phyloP scores from a whole-genome alignment of 805 yeast genomes.

The Starmerella vitae region DNA sequence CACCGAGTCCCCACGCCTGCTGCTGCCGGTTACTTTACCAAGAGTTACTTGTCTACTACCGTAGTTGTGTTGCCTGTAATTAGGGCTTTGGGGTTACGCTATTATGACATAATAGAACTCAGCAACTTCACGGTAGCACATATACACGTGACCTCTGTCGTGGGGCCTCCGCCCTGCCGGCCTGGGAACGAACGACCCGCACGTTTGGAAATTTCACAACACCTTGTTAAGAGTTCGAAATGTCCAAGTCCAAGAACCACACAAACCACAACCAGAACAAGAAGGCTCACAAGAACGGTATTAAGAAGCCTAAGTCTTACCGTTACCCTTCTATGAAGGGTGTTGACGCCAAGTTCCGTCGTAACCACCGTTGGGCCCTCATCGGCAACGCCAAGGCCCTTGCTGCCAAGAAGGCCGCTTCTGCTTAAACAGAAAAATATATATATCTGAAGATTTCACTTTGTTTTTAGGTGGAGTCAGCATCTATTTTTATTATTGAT shows the following conservation, averaged over 20 bases:
- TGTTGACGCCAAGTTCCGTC: slow-evolving; percentile 97
- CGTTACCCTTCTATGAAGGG: slow-evolving; percentile 97
- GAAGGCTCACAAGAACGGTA: slow-evolving; percentile 99
- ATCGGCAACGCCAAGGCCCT: slow-evolving; percentile 94
- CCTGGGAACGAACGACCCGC: neutral
- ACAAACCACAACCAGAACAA: slow-evolving; percentile 99
- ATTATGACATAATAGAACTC: neutral
- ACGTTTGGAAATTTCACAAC: neutral
- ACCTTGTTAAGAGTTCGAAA: slow-evolving; percentile 29
- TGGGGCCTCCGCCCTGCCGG: neutral
- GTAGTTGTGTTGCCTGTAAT: neutral
- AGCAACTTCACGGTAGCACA: neutral
- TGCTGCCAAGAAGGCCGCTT: slow-evolving; percentile 54
- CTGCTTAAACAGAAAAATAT: slow-evolving; percentile 24
- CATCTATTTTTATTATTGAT: too few relatives aligned
- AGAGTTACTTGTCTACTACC: too few relatives aligned
- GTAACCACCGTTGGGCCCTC: slow-evolving; percentile 98
- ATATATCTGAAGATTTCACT: neutral
- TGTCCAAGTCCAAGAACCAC: slow-evolving; percentile 99
- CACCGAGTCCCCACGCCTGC: too few relatives aligned
- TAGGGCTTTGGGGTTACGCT: neutral
- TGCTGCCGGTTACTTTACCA: too few relatives aligned
- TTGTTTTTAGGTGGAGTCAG: too few relatives aligned
- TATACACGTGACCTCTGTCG: neutral
- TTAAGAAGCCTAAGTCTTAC: slow-evolving; percentile 97